A percentile compares a stretch with the other conserved stretches of the same genome.
Conservation (phyloP, 768 basidiomycete species). For the Auriscalpium microsporum region DNA sequence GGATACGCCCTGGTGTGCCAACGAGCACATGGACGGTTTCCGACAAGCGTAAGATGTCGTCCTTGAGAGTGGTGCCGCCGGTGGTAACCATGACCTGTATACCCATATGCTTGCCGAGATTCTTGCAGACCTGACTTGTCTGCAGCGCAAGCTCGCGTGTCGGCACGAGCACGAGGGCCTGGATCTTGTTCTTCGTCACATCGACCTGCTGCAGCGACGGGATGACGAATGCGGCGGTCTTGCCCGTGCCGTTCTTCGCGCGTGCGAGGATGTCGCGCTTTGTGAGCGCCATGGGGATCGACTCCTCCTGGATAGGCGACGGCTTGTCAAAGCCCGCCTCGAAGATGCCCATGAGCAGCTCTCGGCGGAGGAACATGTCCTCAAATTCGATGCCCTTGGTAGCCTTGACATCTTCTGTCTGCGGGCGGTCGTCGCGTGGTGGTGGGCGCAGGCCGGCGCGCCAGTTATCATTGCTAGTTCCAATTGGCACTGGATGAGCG, state of each 20-base stretch:
- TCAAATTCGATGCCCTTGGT: slow-evolving; percentile 95
- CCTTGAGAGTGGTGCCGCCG: slow-evolving; percentile 94
- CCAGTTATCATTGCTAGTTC: slow-evolving; percentile 38
- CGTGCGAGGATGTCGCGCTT: slow-evolving; percentile 92
- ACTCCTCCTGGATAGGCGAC: slow-evolving; percentile 98
- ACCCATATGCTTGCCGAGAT: slow-evolving; percentile 90
- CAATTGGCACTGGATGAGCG: not conserved
- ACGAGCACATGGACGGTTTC: slow-evolving; percentile 94
- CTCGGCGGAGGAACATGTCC: slow-evolving; percentile 84
- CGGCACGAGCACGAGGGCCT: slow-evolving; percentile 92
- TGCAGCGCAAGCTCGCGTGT: slow-evolving; percentile 98
- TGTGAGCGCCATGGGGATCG: slow-evolving; percentile 89
- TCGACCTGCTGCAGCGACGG: slow-evolving; percentile 93
- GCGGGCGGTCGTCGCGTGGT: slow-evolving; percentile 87
- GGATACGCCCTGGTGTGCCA: slow-evolving; percentile 92
- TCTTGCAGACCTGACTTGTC: slow-evolving; percentile 98
- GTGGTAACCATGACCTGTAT: slow-evolving; percentile 99
- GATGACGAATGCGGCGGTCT: slow-evolving; percentile 98
- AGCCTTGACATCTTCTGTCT: slow-evolving; percentile 94
- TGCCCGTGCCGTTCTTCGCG: slow-evolving; percentile 95
- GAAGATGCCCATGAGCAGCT: slow-evolving; percentile 99
- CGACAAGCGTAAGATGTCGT: slow-evolving; percentile 88
- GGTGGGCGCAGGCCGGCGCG: slow-evolving; percentile 73
- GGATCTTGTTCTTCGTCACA: slow-evolving; percentile 75
- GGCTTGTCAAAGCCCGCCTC: slow-evolving; percentile 97